A percentile compares a stretch with the other conserved stretches of the same genome.
These are phyloP conservation scores for Eucalyptus erythrocorys DNA, from an alignment of 345 rosid genomes.

Conservation along the genomic window DNA sequence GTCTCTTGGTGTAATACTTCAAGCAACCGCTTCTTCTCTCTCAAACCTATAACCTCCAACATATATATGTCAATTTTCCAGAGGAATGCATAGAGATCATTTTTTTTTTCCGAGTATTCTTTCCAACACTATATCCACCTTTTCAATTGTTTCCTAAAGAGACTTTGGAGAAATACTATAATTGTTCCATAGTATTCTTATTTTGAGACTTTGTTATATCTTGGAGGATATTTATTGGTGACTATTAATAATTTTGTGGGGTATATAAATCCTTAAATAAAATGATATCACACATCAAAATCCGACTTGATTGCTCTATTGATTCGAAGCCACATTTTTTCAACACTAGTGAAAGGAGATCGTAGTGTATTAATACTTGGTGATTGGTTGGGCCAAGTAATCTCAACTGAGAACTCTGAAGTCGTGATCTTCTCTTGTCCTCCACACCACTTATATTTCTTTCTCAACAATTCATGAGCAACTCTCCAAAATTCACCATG, in stretches of 20 bases:
- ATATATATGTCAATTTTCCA: too few relatives aligned
- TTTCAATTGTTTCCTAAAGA: rapidly evolving
- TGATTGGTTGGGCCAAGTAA: background rate
- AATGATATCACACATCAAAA: rapidly evolving
- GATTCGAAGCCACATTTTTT: too few relatives aligned
- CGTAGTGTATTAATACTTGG: background rate
- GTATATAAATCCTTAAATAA: too few relatives aligned
- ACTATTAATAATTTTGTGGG: rapidly evolving
- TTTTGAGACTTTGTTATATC: too few relatives aligned
- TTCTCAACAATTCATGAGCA: background rate
- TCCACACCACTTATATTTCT: background rate
- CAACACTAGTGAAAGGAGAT: background rate
- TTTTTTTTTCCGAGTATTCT: too few relatives aligned
- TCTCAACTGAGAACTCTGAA: background rate
- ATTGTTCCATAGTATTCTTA: rapidly evolving
- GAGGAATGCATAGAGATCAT: too few relatives aligned
- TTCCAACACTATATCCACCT: too few relatives aligned
- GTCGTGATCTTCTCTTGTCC: background rate
- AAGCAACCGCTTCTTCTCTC: too few relatives aligned
- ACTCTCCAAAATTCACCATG: background rate
- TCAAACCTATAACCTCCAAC: too few relatives aligned
- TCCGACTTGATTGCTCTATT: too few relatives aligned
- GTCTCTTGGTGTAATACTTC: too few relatives aligned
- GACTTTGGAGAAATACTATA: rapidly evolving
- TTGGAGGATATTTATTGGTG: rapidly evolving